A percentile compares a stretch with the other conserved stretches of the same genome.
Evolutionary conservation across 2,329 filamentous ascomycete species (phyloP).

Genomic region (Claviceps paspali): DNA sequence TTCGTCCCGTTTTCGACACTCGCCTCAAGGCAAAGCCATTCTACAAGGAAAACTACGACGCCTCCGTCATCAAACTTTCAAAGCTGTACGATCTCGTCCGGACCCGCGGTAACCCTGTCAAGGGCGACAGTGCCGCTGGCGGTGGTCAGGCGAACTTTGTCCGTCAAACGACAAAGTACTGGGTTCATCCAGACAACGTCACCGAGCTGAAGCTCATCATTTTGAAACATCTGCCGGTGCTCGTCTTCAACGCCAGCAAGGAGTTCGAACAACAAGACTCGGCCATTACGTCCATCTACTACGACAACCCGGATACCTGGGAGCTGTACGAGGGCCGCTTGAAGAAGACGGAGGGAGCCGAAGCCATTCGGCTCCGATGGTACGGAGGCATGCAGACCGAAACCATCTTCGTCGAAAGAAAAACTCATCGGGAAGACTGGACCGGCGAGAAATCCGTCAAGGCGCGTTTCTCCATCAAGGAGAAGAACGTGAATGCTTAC

Average conservation of each 20-base stretch:
- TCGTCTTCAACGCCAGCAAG: slow-evolving; percentile 95
- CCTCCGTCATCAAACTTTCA: slow-evolving; percentile 85
- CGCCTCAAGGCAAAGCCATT: slow-evolving; percentile 92
- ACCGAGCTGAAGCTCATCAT: slow-evolving; percentile 97
- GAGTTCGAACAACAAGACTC: slow-evolving; percentile 84
- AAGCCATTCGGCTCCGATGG: slow-evolving; percentile 92
- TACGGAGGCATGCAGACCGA: slow-evolving; percentile 94
- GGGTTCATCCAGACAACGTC: slow-evolving; percentile 97
- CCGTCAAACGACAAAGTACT: slow-evolving; percentile 96
- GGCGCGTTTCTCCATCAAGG: slow-evolving; percentile 84
- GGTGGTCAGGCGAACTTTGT: slow-evolving; percentile 91
- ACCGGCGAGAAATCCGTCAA: slow-evolving; percentile 98
- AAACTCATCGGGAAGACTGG: slow-evolving; percentile 98
- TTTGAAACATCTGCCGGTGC: slow-evolving; percentile 87
- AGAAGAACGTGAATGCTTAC: slow-evolving; percentile 93
- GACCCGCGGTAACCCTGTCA: slow-evolving; percentile 80
- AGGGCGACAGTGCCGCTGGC: slow-evolving; percentile 82
- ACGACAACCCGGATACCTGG: slow-evolving; percentile 87
- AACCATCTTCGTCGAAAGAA: slow-evolving; percentile 92
- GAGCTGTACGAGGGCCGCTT: slow-evolving; percentile 86
- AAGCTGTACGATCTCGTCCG: slow-evolving; percentile 90
- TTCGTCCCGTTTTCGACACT: slow-evolving; percentile 90
- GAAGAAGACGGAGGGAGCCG: slow-evolving; percentile 95
- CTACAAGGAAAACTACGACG: slow-evolving; percentile 98
- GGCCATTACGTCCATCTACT: slow-evolving; percentile 97